Evolutionary conservation across 2,329 filamentous ascomycete species (phyloP), one percentile per base, ranked within the genome.

Genomic region (Setomelanomma holmii): DNA sequence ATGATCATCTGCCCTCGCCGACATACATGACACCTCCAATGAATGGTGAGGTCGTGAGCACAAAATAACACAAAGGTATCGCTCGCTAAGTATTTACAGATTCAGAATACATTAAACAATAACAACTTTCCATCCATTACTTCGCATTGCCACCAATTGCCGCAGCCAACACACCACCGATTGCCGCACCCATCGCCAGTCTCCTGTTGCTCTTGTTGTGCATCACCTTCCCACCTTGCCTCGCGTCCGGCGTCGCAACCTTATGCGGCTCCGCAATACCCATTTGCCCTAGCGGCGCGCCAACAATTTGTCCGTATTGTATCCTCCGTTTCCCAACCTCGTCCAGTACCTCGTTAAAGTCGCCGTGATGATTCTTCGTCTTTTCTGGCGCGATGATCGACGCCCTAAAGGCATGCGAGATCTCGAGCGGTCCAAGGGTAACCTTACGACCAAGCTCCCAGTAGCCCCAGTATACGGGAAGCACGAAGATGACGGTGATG

Each of bases 381-480:
- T 46, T 49, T 1, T 58, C 58, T 0, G 63, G 63, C 20, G 52
- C 46, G 38, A 65, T 56, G 30, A 62, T 58, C 4, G 64, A 62
- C 12, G 71, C 69, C 1, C 64, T 64, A 45, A 74, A 74, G 1
- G 70, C 71, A 19, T 72, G 64, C 1, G 69, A 69, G 24, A 75
- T 75, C 43, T 74, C 71, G 1, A 75, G 64, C 5, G 72, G 72
- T 12, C 64, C 65, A 0, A 75, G 58, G 4, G 71, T 69, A 7
- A 74, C 69, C 34, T 70, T 66, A 42, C 72, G 68, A 1, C 71
- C 71, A 0, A 74, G 66, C 27, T 73, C 56, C 72, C 71, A 74
- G 62, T 67, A 75, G 14, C 69, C 68, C 60, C 61, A 74, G 61
- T 70, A 74, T 1, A 66, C 64, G n/a, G 71, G 68, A 1, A 72